Conservation (phyloP, 495 filamentous ascomycete species). For the Aspergillus nidulans region DNA sequence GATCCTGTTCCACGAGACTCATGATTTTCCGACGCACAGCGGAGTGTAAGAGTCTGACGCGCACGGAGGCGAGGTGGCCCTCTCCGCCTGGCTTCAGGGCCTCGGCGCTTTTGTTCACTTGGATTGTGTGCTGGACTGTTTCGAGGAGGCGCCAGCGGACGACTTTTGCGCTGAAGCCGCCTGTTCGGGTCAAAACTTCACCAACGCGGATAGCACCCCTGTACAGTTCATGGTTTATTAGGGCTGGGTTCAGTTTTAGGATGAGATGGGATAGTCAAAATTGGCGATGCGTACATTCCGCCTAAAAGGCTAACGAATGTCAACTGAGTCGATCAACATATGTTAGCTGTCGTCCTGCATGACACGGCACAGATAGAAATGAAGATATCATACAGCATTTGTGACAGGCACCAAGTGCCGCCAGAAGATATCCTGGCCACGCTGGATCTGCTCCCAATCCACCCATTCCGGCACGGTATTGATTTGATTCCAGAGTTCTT, state of each 20-base stretch:
- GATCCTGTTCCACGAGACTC: conserved; percentile 46
- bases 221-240: neutral
- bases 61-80: conserved; percentile 61
- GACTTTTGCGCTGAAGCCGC: conserved; percentile 67
- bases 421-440: conserved; percentile 59
- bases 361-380: neutral
- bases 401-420: conserved; percentile 66
- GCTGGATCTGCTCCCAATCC: conserved; percentile 71
- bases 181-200: conserved; percentile 71
- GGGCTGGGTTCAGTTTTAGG: neutral
- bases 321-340: conserved; percentile 18
- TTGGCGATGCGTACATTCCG: conserved; percentile 28
- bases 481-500: conserved; percentile 61
- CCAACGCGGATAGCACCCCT: conserved; percentile 58
- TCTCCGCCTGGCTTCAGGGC: conserved; percentile 65
- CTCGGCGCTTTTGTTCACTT: conserved; percentile 59
- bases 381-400: conserved; percentile 33
- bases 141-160: conserved; percentile 67
- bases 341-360: neutral
- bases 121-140: conserved; percentile 67
- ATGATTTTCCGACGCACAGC: conserved; percentile 63
- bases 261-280: neutral
- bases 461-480: conserved; percentile 77
- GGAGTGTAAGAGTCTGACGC: conserved; percentile 70
- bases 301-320: conserved; percentile 38